These are phyloP conservation scores for Pezicula neosporulosa DNA, from an alignment of 2,329 filamentous ascomycete species.

Conservation along the genomic window DNA sequence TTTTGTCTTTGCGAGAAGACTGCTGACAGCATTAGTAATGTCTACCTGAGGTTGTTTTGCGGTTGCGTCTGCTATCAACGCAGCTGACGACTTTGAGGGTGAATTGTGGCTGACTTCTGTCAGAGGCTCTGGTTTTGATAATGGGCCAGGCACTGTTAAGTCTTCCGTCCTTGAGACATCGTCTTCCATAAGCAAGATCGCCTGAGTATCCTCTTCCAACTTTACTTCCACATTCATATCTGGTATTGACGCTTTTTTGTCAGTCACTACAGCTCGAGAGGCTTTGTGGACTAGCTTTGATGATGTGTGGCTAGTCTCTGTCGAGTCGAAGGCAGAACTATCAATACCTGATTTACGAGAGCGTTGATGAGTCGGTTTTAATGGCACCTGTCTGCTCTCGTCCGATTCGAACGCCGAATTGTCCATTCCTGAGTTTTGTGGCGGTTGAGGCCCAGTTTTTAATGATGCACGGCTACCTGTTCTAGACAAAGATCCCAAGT, in stretches of 20 bases:
- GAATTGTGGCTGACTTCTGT: slow-evolving; percentile 29
- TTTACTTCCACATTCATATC: neutral
- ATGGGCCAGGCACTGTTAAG: slow-evolving; percentile 5
- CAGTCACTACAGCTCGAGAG: no score
- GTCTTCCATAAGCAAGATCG: neutral
- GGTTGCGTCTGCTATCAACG: slow-evolving; percentile 12
- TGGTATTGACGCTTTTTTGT: neutral
- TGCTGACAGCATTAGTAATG: slow-evolving; percentile 22
- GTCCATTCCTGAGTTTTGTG: slow-evolving; percentile 11
- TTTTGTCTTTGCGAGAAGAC: slow-evolving; percentile 27
- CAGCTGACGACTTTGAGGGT: slow-evolving; percentile 17
- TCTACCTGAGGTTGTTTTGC: slow-evolving; percentile 14
- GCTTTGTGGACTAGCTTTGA: no score
- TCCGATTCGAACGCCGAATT: slow-evolving; percentile 15
- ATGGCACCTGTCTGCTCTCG: slow-evolving; percentile 2
- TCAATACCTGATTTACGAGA: neutral
- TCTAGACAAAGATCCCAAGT: neutral
- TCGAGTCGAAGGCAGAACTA: slow-evolving; percentile 6
- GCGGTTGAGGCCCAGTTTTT: slow-evolving; percentile 5
- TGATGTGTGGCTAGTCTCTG: neutral
- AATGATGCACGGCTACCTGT: slow-evolving; percentile 6
- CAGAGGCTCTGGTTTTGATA: slow-evolving; percentile 19
- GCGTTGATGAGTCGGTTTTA: slow-evolving; percentile 6
- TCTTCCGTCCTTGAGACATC: neutral
- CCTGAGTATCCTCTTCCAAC: neutral